These are phyloP conservation scores for Cyclotella kingstonii DNA, from an alignment of 108 stramenopile genomes.

Conservation along the genomic window DNA sequence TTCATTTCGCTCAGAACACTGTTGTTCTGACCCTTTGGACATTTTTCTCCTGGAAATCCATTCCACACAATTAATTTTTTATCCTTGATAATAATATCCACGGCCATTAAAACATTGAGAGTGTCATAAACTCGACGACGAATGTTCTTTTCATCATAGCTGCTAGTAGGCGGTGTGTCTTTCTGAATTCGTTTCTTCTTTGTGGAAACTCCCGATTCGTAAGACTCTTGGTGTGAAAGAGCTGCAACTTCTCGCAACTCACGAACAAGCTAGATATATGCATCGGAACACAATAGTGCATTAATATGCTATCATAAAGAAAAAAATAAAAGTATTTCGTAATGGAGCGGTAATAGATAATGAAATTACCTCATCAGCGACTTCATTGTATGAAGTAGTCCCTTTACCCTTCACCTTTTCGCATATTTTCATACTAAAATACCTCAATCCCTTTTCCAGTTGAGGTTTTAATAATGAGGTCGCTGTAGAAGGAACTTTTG, in stretches of 20 bases:
- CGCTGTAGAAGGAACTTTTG: background rate
- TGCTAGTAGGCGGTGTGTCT: conserved; percentile 40
- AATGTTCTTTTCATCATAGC: conserved; percentile 87
- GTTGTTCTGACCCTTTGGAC: background rate
- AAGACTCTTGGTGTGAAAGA: conserved; percentile 36
- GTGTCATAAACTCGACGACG: conserved; percentile 95
- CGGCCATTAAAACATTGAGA: conserved; percentile 94
- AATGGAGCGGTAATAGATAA: background rate
- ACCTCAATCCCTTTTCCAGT: conserved; percentile 77
- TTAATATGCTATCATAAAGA: background rate
- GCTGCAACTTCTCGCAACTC: conserved; percentile 58
- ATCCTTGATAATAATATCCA: conserved; percentile 93
- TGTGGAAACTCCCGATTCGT: conserved; percentile 13
- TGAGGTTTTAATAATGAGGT: background rate
- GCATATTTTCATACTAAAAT: conserved; percentile 92
- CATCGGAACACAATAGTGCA: conserved; percentile 1
- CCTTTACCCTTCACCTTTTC: conserved; percentile 93
- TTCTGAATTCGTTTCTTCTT: conserved; percentile 24
- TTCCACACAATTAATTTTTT: conserved; percentile 87
- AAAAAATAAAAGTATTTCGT: background rate
- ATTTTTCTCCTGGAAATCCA: conserved; percentile 62
- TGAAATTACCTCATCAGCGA: conserved; percentile 88
- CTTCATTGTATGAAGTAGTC: conserved; percentile 92
- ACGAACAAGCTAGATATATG: conserved; percentile 19
- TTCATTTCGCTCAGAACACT: background rate